These are phyloP conservation scores for Ceratocystis lukuohia DNA, from an alignment of 2,329 filamentous ascomycete genomes.

Conservation along the genomic window DNA sequence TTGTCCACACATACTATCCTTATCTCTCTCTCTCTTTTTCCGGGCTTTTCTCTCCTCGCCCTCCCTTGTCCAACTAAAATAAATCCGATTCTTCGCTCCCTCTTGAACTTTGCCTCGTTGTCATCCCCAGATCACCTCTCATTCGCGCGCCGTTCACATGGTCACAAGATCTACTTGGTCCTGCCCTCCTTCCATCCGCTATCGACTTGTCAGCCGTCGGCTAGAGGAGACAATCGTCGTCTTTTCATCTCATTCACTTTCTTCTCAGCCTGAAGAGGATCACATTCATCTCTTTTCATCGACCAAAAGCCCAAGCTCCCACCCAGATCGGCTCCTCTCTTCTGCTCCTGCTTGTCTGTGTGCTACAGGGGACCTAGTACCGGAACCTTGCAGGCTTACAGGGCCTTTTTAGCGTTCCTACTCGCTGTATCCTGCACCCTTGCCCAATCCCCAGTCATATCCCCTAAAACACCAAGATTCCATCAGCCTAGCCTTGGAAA, in stretches of 20 bases:
- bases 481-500: not conserved
- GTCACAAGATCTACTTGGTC: not conserved
- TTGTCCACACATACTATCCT: not conserved
- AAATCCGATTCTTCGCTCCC: not conserved
- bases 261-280: not conserved
- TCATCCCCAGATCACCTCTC: no score
- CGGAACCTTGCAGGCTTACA: not conserved
- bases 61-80: not conserved
- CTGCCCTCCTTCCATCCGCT: not conserved
- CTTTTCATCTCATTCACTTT: not conserved
- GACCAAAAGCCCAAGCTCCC: not conserved
- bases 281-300: not conserved
- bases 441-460: not conserved
- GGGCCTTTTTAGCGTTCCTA: not conserved
- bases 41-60: not conserved
- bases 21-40: not conserved
- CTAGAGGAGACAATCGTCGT: not conserved
- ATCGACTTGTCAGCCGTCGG: not conserved
- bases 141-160: no score
- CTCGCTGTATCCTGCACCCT: not conserved
- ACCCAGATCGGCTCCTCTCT: not conserved
- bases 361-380: not conserved
- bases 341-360: constrained; percentile 1
- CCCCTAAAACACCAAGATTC: not conserved
- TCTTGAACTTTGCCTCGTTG: no score